Evolutionary conservation across 257 asterid species (phyloP), one percentile per base, ranked within the genome.

Genomic region (Petunia axillaris): DNA sequence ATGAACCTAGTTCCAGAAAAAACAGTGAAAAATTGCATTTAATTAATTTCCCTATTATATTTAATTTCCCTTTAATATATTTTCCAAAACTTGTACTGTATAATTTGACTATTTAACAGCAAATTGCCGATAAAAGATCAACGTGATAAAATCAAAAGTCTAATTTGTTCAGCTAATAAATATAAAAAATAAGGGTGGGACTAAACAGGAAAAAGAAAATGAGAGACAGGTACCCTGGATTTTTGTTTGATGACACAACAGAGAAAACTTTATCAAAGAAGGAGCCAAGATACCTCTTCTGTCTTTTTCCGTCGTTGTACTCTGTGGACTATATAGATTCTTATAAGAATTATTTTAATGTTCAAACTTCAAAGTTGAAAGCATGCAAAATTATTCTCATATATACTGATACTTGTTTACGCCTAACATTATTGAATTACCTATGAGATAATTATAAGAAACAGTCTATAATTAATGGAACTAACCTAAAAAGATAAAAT

Each of bases 61-160:
- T 63, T 8, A 0, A 35, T 38, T 4, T 4, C 4, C 41, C 0
- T 4, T 9, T 25, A 25, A 5, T 10, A 70, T 2, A 16, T 2
- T 11, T 4, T n/a, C 15, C 4, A n/a, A 0, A 41, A 35, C 43
- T 44, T 70, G 46, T 38, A 10, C 10, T 8, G 55, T 44, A 2
- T 7, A 16, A 46, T 8, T 70, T 46, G 59, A 46, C 16, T 16
- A n/a, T 16, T 15, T 8, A 35, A 62, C 15, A 8, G 6, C 41
- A 35, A 35, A 35, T 62, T 35, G 41, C 43, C 35, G 13, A 36
- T 63, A 7, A 57, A 57, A 57, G 13, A 40, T 66, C 10, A 46
- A 70, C 59, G 11, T 70, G 59, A 1, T 70, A 25, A 70, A 46
- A 70, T 70, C 25, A 35, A 9, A 70, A 46, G 77, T 70, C 77